phyloP scores from a whole-genome alignment of 2,329 filamentous ascomycete species.

The Arthrinium puccinioides region DNA sequence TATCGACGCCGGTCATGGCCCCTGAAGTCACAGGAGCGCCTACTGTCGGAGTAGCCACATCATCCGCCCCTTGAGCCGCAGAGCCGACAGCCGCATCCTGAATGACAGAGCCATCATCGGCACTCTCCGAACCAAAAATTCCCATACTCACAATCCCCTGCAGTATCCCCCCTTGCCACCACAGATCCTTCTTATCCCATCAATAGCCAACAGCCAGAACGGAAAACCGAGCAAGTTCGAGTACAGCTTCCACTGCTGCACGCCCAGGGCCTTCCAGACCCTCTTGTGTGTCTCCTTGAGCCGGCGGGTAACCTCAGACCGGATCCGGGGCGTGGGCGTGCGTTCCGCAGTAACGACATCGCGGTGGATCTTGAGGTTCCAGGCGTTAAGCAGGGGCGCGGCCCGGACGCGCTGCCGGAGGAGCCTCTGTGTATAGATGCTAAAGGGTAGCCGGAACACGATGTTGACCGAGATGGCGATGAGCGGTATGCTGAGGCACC shows the following conservation, averaged over 20 bases:
- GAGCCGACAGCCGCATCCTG: background rate
- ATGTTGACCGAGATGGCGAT: slow-evolving; percentile 39
- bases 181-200: slow-evolving; percentile 41
- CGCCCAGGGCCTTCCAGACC: slow-evolving; percentile 26
- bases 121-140: background rate
- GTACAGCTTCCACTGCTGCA: slow-evolving; percentile 41
- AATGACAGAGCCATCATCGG: slow-evolving; percentile 8
- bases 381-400: slow-evolving; percentile 24
- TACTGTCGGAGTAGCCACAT: background rate
- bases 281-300: slow-evolving; percentile 12
- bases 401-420: slow-evolving; percentile 20
- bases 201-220: slow-evolving; percentile 43
- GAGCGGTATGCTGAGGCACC: slow-evolving; percentile 48
- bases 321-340: background rate
- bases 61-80: background rate
- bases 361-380: slow-evolving; percentile 17
- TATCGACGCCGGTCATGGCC: background rate
- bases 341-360: background rate
- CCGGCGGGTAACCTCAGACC: slow-evolving; percentile 20
- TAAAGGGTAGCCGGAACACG: slow-evolving; percentile 38
- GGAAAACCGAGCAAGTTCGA: slow-evolving; percentile 32
- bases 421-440: slow-evolving; percentile 28
- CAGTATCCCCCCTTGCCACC: slow-evolving; percentile 29
- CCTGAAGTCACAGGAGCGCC: slow-evolving; percentile 13
- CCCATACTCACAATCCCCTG: slow-evolving; percentile 22